Conservation (phyloP, 2,329 filamentous ascomycete genomes). For the Cephalotrichum gorgonifer region DNA sequence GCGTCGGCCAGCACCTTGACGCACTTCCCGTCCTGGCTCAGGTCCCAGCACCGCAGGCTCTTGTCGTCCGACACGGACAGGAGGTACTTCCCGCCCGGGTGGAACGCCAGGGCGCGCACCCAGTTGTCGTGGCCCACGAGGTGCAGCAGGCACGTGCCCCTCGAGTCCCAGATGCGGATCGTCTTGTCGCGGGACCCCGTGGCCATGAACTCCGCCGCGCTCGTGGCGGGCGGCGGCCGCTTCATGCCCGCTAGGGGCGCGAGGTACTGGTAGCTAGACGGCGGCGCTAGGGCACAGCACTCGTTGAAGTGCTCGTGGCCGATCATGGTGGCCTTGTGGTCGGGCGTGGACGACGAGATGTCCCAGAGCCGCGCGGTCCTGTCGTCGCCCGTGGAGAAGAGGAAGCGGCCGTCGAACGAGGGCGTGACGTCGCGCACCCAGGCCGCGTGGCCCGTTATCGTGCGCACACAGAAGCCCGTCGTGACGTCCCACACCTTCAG, state of each 20-base stretch:
- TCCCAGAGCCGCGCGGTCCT: constrained; percentile 80
- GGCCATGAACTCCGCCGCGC: constrained; percentile 77
- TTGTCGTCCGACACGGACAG: constrained; percentile 84
- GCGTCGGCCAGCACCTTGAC: constrained; percentile 71
- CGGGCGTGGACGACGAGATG: constrained; percentile 53
- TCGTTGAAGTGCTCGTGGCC: constrained; percentile 82
- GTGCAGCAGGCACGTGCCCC: constrained; percentile 76
- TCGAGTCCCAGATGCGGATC: constrained; percentile 79
- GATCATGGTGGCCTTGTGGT: constrained; percentile 68
- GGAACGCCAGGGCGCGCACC: constrained; percentile 78
- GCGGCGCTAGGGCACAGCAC: constrained; percentile 78
- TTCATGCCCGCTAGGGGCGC: constrained; percentile 71
- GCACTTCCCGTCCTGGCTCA: constrained; percentile 80
- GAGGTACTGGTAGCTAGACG: constrained; percentile 66
- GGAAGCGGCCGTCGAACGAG: constrained; percentile 71
- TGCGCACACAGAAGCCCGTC: constrained; percentile 86
- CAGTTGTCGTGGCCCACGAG: constrained; percentile 88
- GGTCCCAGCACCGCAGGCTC: constrained; percentile 86
- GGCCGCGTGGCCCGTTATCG: constrained; percentile 72
- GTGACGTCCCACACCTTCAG: constrained; percentile 87
- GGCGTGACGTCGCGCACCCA: constrained; percentile 89
- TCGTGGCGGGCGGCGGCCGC: constrained; percentile 64
- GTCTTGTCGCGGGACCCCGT: constrained; percentile 85
- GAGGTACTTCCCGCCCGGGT: constrained; percentile 85
- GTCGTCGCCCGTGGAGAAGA: constrained; percentile 76